These are phyloP conservation scores for Trifolium pratense DNA, from an alignment of 306 rosid species.

Conservation along the genomic window DNA sequence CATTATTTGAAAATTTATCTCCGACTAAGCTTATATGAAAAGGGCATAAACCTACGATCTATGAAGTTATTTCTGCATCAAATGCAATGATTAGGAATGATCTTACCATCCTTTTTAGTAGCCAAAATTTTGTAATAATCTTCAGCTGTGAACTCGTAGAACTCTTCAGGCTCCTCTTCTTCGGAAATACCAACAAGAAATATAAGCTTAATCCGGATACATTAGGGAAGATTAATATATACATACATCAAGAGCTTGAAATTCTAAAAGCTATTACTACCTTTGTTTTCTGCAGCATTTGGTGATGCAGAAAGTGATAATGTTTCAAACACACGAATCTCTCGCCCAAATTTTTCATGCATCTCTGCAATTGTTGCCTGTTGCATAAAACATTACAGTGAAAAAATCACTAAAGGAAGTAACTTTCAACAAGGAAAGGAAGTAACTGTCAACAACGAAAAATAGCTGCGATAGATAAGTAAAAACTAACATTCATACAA, in stretches of 20 bases:
- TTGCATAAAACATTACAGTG: constrained; percentile 18
- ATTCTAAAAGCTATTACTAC: constrained; percentile 51
- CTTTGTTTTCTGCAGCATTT: constrained; percentile 47
- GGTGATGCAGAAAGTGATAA: constrained; percentile 53
- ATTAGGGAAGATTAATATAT: background rate
- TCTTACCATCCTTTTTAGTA: constrained; percentile 73
- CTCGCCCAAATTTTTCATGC: constrained; percentile 72
- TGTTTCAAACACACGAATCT: constrained; percentile 75
- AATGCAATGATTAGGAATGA: background rate
- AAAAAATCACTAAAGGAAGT: constrained; percentile 6
- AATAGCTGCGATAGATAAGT: background rate
- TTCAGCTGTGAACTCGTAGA: constrained; percentile 79
- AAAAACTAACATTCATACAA: background rate
- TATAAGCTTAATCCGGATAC: constrained; percentile 6
- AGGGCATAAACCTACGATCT: background rate
- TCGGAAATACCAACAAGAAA: constrained; percentile 34
- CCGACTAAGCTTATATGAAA: background rate
- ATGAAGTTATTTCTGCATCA: background rate
- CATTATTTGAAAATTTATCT: background rate
- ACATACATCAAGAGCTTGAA: constrained; percentile 4
- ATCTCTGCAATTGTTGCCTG: constrained; percentile 65
- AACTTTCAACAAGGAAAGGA: background rate
- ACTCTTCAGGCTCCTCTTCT: constrained; percentile 69
- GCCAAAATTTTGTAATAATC: constrained; percentile 72
- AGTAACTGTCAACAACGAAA: too few relatives aligned